phyloP scores from a whole-genome alignment of 2,329 filamentous ascomycete species.

The Venturia pyrina region DNA sequence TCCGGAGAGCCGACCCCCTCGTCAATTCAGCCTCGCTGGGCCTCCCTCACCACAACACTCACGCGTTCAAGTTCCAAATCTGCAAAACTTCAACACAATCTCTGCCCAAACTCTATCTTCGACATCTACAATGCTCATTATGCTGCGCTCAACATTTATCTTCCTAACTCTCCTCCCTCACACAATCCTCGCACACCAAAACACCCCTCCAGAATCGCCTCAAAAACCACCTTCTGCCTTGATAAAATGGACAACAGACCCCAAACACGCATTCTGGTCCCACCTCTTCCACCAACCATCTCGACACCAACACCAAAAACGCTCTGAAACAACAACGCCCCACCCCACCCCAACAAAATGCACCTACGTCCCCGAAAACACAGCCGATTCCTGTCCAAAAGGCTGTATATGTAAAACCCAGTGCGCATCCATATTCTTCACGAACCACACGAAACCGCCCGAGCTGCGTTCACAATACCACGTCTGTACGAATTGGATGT shows the following conservation, averaged over 20 bases:
- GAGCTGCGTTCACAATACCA: too few species aligned
- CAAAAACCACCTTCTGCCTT: neutral
- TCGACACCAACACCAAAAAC: neutral
- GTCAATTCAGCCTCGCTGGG: neutral
- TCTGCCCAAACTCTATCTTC: neutral
- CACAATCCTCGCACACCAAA: neutral
- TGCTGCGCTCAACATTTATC: neutral
- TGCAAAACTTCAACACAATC: neutral
- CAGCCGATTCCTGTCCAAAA: neutral
- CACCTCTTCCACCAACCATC: neutral
- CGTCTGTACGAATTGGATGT: conserved; percentile 9
- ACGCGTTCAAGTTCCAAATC: neutral
- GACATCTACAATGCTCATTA: neutral
- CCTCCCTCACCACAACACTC: neutral
- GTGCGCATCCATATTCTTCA: conserved; percentile 1
- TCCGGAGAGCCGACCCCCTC: neutral
- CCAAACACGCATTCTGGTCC: neutral
- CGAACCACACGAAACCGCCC: neutral
- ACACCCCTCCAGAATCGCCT: neutral
- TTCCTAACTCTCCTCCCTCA: neutral
- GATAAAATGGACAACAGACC: conserved; percentile 8
- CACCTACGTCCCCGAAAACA: conserved; percentile 9
- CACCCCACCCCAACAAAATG: conserved; percentile 4
- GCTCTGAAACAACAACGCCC: neutral
- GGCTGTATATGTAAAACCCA: conserved; percentile 8